These are phyloP conservation scores for Paraphaeosphaeria sporulosa DNA, from an alignment of 2,329 filamentous ascomycete species.

Conservation along the genomic window DNA sequence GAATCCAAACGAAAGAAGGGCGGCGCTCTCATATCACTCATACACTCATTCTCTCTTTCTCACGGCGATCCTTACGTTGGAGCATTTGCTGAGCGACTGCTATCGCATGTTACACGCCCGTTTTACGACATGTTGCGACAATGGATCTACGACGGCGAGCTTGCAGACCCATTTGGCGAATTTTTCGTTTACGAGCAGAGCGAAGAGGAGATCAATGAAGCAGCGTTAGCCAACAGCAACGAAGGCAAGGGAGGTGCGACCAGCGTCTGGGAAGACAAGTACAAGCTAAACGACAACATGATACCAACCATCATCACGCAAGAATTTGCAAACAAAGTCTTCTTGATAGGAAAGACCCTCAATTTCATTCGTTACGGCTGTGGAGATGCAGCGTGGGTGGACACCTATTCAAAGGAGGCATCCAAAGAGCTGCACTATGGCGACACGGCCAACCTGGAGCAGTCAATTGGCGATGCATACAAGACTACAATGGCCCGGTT, in stretches of 20 bases:
- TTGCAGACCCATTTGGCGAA: conserved; percentile 93
- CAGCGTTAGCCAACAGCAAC: conserved; percentile 40
- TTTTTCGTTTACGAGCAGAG: conserved; percentile 93
- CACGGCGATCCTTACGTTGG: conserved; percentile 96
- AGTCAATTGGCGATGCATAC: conserved; percentile 95
- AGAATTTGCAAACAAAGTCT: conserved; percentile 95
- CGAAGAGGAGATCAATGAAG: conserved; percentile 55
- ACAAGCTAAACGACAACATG: conserved; percentile 83
- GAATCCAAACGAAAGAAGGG: conserved; percentile 84
- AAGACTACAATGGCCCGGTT: conserved; percentile 97
- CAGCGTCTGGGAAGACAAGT: conserved; percentile 98
- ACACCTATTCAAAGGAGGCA: conserved; percentile 89
- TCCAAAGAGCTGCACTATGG: conserved; percentile 93
- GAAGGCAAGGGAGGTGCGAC: conserved; percentile 67
- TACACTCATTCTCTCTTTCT: conserved; percentile 90
- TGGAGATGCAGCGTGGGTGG: conserved; percentile 92
- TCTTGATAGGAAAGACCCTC: conserved; percentile 94
- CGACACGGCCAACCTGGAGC: conserved; percentile 88
- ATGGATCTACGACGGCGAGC: conserved; percentile 98
- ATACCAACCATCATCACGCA: conserved; percentile 91
- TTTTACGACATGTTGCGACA: conserved; percentile 96
- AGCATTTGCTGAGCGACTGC: conserved; percentile 87
- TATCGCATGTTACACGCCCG: conserved; percentile 86
- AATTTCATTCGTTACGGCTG: conserved; percentile 99
- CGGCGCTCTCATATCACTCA: conserved; percentile 89